Base-by-base conservation (phyloP, 2,329 filamentous ascomycete species). In the Chalara sp. region DNA sequence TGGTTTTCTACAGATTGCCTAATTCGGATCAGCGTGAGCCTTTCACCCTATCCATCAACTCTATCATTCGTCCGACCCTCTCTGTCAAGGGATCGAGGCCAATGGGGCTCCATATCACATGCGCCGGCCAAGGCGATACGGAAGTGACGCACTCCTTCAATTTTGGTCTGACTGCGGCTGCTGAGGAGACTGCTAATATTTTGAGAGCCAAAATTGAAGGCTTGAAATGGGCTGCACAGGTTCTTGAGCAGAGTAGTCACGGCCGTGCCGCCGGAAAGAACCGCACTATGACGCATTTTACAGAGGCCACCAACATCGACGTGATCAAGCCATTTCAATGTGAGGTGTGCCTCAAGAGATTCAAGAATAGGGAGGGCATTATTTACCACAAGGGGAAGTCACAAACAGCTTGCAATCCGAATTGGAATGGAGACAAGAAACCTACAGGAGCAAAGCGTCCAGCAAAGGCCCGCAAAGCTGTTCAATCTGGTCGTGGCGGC, bases 321-420 rank as follows among this genome's bases (percentile, higher is more conserved):
- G 55, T 52, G 2, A 46, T 44, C 5, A 64, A 62, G 43, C 60
- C 63, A 11, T 67, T 57, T 49, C 52, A 52, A 12, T 67, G 65
- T 46, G 53, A 59, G 2, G 60, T 51, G 11, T 67, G 65, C 47
- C 55, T 51, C 5, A 49, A 54, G 1, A 47, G 57, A 43, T 67
- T 62, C 48, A 66, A 64, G 46, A 65, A 66, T 46, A 51, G 59
- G 6, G 59, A 60, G n/a, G 65, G 65, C 13, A 51, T 67, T 4
- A 57, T 63, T 44, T 67, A 67, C 49, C 65, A 67, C 53, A 32
- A 59, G 2, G 58, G 49, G 2, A 63, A 63, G 47, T 60, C 65
- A 6, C 54, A 61, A 29, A 61, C 59, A 5, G 46, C 56, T 4
- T 67, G 65, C 50, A 67, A 67, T 53, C 65, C 65, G 3, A 56